Percentiles rank a stretch among this genome's conserved stretches.
Evolutionary conservation across 2,329 filamentous ascomycete genomes (phyloP).

Genomic region (Pestalotiopsis sp.): DNA sequence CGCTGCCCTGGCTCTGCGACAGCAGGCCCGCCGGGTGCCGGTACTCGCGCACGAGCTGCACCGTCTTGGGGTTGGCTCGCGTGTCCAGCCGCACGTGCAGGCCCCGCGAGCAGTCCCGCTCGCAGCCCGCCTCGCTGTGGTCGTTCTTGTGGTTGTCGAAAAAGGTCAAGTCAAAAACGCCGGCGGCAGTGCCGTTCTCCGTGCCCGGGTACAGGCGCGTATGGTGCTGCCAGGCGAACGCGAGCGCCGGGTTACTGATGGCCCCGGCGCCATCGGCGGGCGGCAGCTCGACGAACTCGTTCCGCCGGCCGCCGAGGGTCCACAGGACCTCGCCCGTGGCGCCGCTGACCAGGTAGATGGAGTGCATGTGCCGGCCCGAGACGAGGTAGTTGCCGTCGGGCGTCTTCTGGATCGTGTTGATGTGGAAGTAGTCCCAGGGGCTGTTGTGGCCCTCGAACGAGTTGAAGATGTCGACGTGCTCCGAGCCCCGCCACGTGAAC

Average conservation of each 20-base stretch:
- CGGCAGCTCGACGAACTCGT: constrained; percentile 18
- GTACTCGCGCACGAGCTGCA: constrained; percentile 17
- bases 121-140: constrained; percentile 11
- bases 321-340: constrained; percentile 17
- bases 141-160: constrained; percentile 19
- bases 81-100: constrained; percentile 16
- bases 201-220: constrained; percentile 14
- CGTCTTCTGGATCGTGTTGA: constrained; percentile 17
- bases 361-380: constrained; percentile 16
- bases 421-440: constrained; percentile 18
- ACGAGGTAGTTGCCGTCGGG: constrained; percentile 19
- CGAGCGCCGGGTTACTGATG: constrained; percentile 13
- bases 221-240: constrained; percentile 20
- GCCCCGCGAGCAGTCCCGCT: constrained; percentile 16
- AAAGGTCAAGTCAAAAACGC: constrained; percentile 16
- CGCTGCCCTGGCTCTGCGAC: constrained; percentile 5
- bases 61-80: constrained; percentile 8
- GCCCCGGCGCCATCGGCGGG: constrained; percentile 5
- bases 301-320: constrained; percentile 17
- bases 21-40: constrained; percentile 15
- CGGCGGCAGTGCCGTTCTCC: background rate
- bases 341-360: constrained; percentile 18
- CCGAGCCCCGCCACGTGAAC: constrained; percentile 15
- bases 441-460: constrained; percentile 8
- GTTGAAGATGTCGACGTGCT: constrained; percentile 13